These are phyloP conservation scores for Inosperma sp. DNA, from an alignment of 768 basidiomycete genomes.

Conservation along the genomic window DNA sequence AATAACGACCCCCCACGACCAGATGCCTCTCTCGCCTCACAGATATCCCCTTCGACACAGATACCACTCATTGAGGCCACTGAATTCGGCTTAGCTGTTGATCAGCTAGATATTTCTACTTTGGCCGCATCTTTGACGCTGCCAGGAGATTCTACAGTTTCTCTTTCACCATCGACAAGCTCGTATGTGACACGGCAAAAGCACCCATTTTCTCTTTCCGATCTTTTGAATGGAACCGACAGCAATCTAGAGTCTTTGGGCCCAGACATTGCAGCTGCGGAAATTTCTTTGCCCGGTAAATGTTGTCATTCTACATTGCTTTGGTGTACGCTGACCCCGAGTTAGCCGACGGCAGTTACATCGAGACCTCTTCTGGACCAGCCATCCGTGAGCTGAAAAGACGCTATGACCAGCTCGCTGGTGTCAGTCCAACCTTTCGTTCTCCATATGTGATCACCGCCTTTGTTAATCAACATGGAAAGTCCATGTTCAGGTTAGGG, in stretches of 20 bases:
- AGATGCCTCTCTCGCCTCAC: conserved; percentile 26
- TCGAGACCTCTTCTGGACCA: conserved; percentile 73
- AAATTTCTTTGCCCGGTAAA: conserved; percentile 58
- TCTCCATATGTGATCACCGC: conserved; percentile 83
- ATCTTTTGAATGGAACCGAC: conserved; percentile 35
- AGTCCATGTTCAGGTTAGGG: conserved; percentile 74
- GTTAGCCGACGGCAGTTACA: conserved; percentile 66
- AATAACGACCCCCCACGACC: conserved; percentile 28
- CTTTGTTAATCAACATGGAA: conserved; percentile 76
- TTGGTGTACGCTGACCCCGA: conserved; percentile 13
- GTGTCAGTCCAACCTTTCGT: conserved; percentile 60
- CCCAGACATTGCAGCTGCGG: conserved; percentile 50
- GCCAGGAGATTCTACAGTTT: conserved; percentile 25
- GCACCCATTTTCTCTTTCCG: conserved; percentile 43
- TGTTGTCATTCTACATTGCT: conserved; percentile 10
- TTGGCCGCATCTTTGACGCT: conserved; percentile 25
- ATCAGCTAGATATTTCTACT: conserved; percentile 20
- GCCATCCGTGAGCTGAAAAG: conserved; percentile 76
- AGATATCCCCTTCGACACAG: conserved; percentile 15
- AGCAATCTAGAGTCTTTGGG: conserved; percentile 37
- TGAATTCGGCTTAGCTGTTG: conserved; percentile 20
- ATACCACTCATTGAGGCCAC: conserved; percentile 25
- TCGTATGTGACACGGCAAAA: conserved; percentile 35
- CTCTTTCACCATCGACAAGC: conserved; percentile 39
- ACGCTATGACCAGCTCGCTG: conserved; percentile 63